Percentiles rank a stretch among this genome's conserved stretches.
Evolutionary conservation across 2,329 filamentous ascomycete species (phyloP).

Genomic region (Pyricularia sp.): DNA sequence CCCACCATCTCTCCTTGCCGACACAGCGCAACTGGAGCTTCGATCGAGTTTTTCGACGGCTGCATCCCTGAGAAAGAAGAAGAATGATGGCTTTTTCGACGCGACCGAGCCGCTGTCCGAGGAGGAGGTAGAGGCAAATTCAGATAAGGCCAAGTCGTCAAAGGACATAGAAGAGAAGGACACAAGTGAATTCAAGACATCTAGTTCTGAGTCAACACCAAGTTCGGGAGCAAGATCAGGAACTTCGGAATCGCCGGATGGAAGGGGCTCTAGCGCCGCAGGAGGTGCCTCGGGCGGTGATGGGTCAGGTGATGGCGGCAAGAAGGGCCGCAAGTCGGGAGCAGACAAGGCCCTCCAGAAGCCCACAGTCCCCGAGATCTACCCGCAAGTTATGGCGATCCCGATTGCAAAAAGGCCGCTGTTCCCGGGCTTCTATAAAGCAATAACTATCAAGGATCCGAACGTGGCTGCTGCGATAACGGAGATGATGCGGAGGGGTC

Average conservation of each 20-base stretch:
- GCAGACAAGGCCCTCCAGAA: slow-evolving; percentile 71
- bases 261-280: slow-evolving; percentile 49
- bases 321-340: slow-evolving; percentile 57
- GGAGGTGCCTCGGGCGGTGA: slow-evolving; percentile 44
- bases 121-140: slow-evolving; percentile 10
- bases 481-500: slow-evolving; percentile 92
- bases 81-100: slow-evolving; percentile 13
- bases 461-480: slow-evolving; percentile 87
- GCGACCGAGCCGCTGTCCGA: slow-evolving; percentile 9
- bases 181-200: slow-evolving; percentile 34
- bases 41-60: slow-evolving; percentile 12
- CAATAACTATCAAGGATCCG: slow-evolving; percentile 89
- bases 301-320: slow-evolving; percentile 53
- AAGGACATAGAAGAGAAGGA: slow-evolving; percentile 34
- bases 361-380: slow-evolving; percentile 84
- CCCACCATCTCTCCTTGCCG: not conserved
- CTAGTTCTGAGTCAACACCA: slow-evolving; percentile 19
- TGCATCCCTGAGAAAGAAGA: slow-evolving; percentile 9
- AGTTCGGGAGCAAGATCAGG: slow-evolving; percentile 30
- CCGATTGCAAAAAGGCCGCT: slow-evolving; percentile 88
- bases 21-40: not conserved
- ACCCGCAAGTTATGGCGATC: slow-evolving; percentile 95
- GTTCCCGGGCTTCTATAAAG: slow-evolving; percentile 98
- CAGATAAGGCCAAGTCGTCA: slow-evolving; percentile 8
- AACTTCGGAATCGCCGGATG: slow-evolving; percentile 34